Evolutionary conservation across 2,329 filamentous ascomycete genomes (phyloP), one percentile per base, ranked within the genome.

Genomic region (Colletotrichum tropicicola): DNA sequence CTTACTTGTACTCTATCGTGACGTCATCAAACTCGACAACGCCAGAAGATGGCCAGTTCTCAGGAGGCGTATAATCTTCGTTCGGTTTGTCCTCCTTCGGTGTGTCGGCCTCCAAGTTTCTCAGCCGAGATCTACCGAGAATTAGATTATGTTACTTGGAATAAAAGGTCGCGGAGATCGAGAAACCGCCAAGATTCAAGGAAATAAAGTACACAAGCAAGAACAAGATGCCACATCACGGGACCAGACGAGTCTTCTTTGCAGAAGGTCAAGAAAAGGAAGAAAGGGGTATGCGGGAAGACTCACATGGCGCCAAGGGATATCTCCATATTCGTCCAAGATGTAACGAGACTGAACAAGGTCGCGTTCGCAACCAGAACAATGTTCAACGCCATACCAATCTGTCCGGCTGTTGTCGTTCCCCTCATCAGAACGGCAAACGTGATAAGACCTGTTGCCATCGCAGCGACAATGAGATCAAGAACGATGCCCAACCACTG

Each of bases 401-500:
- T 54, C 41, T 65, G 56, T 8, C 61, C 65, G 6, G 55, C 55
- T 3, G 62, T 62, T 3, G 65, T 57, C 7, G 61, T 67, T 5
- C 61, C 61, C 10, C 21, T 55, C 8, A 67, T 6, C 3, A 66
- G 54, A 2, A 83, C 79, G 2, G 82, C 79, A 2, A 85, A 69
- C 48, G 77, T 75, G 9, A 86, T 79, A 2, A 86, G 69, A 3
- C 84, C 68, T 0, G 81, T 76, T 1, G 82, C 82, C 30, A 87
- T 74, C 2, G 70, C 79, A 0, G 82, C 79, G 0, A 84, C 80
- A 4, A 83, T 75, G 27, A 87, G 70, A 60, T 86, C 83, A 1
- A 88, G 71, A 0, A 85, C 82, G 1, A 88, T 72, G 0, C 76
- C 80, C 0, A 88, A 75, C 87, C 87, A 89, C 35, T 84, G 79